Evolutionary conservation across 306 rosid species (phyloP), one percentile per base, ranked within the genome.

Genomic region (Nissolia schottii): DNA sequence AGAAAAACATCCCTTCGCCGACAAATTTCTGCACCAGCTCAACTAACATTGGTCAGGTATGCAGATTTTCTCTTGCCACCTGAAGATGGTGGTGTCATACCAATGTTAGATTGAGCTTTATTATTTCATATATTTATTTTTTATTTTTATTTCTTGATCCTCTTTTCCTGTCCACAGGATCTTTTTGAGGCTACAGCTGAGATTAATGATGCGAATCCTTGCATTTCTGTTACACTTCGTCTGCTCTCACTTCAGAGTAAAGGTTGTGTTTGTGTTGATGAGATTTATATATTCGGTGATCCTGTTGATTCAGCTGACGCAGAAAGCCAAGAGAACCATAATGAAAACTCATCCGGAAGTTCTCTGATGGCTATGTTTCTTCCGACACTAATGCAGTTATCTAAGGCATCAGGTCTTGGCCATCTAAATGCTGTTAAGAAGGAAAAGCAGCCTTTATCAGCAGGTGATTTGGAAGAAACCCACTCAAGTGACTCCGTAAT

Each of bases 161-260:
- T 41, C 5, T 78, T 62, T 70, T 69, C 35, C 15, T 67, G 58
- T 35, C 12, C 10, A 24, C 91, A 94, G 97, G 96, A 84, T 71
- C 85, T 83, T 19, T 84, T 70, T 70, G 99, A 94, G 89, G 96
- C 99, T 65, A 94, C 99, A 0, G 97, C 97, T 15, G 91, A 86
- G 92, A 79, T 89, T 59, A 49, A 81, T 67, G 95, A 94, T 65
- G 84, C 75, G 62, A 62, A 77, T 81, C 97, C 97, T 58, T 94
- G 97, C 84, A 67, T 35, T 27, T 94, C 99, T 54, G 67, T 94
- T 66, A 89, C 91, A 4, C 71, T 94, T 54, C 96, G 93, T 66
- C 80, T 94, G 25, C 96, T 88, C 61, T 91, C 97, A 8, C 88
- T 91, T 79, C 96, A 94, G 80, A 81, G 67, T 45, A 89, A 91